A percentile compares a stretch with the other conserved stretches of the same genome.
Evolutionary conservation across 1,284 basidiomycete species (phyloP).

Genomic region (Phellopilus nigrolimitatus): DNA sequence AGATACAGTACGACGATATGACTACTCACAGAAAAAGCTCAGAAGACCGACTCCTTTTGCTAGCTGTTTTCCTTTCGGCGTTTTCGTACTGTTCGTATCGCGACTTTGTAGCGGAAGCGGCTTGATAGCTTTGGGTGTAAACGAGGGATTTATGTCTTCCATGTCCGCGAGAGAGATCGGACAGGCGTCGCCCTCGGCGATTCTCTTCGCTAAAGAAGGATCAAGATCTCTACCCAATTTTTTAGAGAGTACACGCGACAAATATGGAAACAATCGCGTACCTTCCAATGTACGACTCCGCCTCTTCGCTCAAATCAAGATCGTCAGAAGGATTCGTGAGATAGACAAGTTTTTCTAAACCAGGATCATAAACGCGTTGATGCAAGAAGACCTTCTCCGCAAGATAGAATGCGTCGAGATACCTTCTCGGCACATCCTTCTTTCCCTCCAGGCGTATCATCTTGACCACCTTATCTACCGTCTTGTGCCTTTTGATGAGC

Average conservation of each 20-base stretch:
- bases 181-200: constrained; percentile 76
- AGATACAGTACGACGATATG: constrained; percentile 21
- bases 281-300: constrained; percentile 69
- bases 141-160: constrained; percentile 75
- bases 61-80: constrained; percentile 35
- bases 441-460: constrained; percentile 82
- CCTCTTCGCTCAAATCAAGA: constrained; percentile 31
- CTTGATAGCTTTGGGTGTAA: constrained; percentile 45
- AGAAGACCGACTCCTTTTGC: constrained; percentile 41
- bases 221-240: constrained; percentile 44
- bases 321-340: constrained; percentile 52
- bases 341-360: constrained; percentile 58
- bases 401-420: constrained; percentile 64
- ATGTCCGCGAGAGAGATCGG: constrained; percentile 73
- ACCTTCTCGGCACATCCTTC: constrained; percentile 73
- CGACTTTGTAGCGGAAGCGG: constrained; percentile 33
- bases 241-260: neutral
- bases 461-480: constrained; percentile 83
- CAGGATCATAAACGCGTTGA: constrained; percentile 90
- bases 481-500: constrained; percentile 80
- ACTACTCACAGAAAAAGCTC: constrained; percentile 57
- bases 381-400: constrained; percentile 94
- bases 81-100: constrained; percentile 30
- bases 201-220: constrained; percentile 50
- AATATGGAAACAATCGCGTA: constrained; percentile 38